phyloP scores from a whole-genome alignment of 1,284 basidiomycete species.

The Leccinum pachyderme region DNA sequence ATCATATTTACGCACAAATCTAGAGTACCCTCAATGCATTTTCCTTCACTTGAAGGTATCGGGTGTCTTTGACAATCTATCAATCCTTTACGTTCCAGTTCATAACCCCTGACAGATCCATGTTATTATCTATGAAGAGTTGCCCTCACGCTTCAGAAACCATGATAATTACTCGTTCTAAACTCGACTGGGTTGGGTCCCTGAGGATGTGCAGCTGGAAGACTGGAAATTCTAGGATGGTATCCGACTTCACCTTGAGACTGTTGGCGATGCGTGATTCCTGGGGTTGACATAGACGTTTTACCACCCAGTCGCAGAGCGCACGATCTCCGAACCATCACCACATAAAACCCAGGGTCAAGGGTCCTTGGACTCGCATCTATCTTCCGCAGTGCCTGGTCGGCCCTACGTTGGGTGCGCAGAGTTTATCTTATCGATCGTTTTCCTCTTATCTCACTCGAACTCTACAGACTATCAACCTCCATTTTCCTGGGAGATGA shows the following conservation, averaged over 20 bases:
- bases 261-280: constrained; percentile 68
- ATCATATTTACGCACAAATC: constrained; percentile 4
- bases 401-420: constrained; percentile 8
- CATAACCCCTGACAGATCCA: constrained; percentile 72
- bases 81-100: constrained; percentile 65
- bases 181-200: constrained; percentile 48
- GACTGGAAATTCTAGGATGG: constrained; percentile 46
- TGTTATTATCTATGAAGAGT: constrained; percentile 81
- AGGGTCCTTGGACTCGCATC: constrained; percentile 46
- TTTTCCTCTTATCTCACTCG: constrained; percentile 41
- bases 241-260: constrained; percentile 78
- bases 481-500: constrained; percentile 62
- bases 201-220: constrained; percentile 75
- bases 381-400: constrained; percentile 33
- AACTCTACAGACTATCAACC: constrained; percentile 72
- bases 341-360: constrained; percentile 56
- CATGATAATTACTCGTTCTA: constrained; percentile 44
- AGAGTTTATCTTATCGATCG: background rate
- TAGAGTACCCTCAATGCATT: constrained; percentile 13
- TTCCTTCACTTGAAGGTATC: constrained; percentile 33
- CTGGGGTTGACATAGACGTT: constrained; percentile 72
- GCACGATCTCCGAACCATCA: constrained; percentile 34
- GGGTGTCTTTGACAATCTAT: constrained; percentile 58
- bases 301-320: constrained; percentile 83
- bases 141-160: constrained; percentile 59